Evolutionary conservation across 805 yeast species (phyloP), one percentile per base, ranked within the genome.

Genomic region (Starmera quercuum): DNA sequence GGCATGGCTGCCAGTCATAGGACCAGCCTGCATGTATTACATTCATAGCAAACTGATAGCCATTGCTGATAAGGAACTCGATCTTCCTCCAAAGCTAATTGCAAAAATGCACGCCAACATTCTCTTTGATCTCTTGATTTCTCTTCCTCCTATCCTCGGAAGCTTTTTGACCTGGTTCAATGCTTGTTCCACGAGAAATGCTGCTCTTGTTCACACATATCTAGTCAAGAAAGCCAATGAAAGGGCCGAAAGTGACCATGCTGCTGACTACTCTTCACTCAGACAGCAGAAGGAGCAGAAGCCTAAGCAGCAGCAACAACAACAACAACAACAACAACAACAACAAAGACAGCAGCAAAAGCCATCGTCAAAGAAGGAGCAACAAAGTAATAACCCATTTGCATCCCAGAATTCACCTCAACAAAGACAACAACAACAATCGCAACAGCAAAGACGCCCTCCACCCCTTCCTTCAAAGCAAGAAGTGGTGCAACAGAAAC

Each of bases 111-210:
- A 83, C 37, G 80, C 80, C 12, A 83, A 88, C 49, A 83, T 87
- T 26, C 49, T 73, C 10, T 54, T 85, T 37, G 97, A 90, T 54
- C 64, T 88, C 20, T 45, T 83, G 26, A 74, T 88, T 25, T 69
- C 88, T 3, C 61, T 90, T 22, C 79, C 90, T 0, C 97, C 97
- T 0, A 44, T 87, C 4, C 54, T 90, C 22, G 97, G 97, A 2
- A 65, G 78, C 3, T 58, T 87, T 24, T 71, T 87, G 35, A 62
- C 83, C 10, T 88, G 95, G 90, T 39, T 88, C 54, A 74, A 85
- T 50, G 83, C 78, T 2, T 83, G 95, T 51, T 83, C 95, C 7
- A 84, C 96, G 0, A 65, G 96, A 48, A 88, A 90, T 54, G 95
- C 95, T 0, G 88, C 90, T 0, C 49, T 85, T 46, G 68, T 87